These are phyloP conservation scores for Smittium culicis DNA, from an alignment of 371 early-diverging fungal species.

Conservation along the genomic window DNA sequence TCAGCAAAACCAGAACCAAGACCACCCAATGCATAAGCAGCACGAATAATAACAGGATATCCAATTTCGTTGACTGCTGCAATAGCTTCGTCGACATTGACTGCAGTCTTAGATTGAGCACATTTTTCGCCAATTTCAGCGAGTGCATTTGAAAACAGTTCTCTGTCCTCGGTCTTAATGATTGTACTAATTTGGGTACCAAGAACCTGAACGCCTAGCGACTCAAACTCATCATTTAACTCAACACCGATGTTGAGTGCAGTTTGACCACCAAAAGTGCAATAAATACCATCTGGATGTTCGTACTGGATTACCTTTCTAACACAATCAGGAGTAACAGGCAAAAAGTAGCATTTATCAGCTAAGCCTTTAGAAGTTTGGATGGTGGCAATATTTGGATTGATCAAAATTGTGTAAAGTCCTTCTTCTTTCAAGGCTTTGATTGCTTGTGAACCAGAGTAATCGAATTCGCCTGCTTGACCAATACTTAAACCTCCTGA, in stretches of 20 bases:
- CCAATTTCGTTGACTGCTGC: conserved; percentile 70
- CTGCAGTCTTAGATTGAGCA: conserved; percentile 65
- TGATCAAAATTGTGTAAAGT: conserved; percentile 82
- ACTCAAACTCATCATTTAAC: conserved; percentile 63
- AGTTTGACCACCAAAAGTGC: conserved; percentile 92
- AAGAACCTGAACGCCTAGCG: conserved; percentile 76
- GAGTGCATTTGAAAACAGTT: conserved; percentile 76
- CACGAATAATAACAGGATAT: conserved; percentile 85
- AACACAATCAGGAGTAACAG: conserved; percentile 85
- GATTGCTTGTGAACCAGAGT: conserved; percentile 92
- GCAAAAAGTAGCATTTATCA: conserved; percentile 90
- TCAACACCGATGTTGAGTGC: conserved; percentile 86
- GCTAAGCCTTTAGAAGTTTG: conserved; percentile 88
- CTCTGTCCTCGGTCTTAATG: conserved; percentile 87
- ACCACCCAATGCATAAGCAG: conserved; percentile 88
- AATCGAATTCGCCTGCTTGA: conserved; percentile 97
- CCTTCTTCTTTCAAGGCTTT: conserved; percentile 92
- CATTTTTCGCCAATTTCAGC: conserved; percentile 70
- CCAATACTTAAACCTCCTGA: conserved; percentile 93
- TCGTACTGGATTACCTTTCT: conserved; percentile 82
- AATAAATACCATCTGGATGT: conserved; percentile 86
- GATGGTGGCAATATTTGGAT: conserved; percentile 95
- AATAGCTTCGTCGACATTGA: conserved; percentile 64
- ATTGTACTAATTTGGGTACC: conserved; percentile 85
- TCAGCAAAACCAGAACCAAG: conserved; percentile 89